Percentiles rank a stretch among this genome's conserved stretches.
Evolutionary conservation across 306 rosid genomes (phyloP).

Genomic region (Cicer judaicum): DNA sequence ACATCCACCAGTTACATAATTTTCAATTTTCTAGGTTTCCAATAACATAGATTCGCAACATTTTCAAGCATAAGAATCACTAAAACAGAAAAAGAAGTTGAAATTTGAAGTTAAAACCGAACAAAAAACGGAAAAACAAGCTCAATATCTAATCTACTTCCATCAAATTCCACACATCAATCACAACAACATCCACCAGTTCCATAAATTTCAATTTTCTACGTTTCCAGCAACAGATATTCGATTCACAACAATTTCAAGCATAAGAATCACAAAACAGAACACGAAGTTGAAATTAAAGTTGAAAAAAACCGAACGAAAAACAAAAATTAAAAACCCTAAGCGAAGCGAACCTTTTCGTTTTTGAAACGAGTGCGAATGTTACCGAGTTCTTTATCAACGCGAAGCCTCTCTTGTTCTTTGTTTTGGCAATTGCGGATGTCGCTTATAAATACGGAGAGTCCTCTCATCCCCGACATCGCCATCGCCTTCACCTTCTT

Average conservation of each 20-base stretch:
- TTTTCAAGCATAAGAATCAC: conserved; percentile 29
- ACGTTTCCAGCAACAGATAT: conserved; percentile 9
- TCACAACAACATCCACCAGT: background rate
- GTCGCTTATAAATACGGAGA: conserved; percentile 97
- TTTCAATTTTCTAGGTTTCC: conserved; percentile 28
- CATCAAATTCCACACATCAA: conserved; percentile 11
- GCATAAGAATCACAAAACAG: conserved; percentile 12
- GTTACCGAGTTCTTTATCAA: conserved; percentile 98
- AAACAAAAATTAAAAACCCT: conserved; percentile 45
- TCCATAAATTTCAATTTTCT: conserved; percentile 20
- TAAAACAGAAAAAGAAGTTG: background rate
- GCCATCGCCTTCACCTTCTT: conserved; percentile 59
- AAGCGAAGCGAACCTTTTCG: conserved; percentile 72
- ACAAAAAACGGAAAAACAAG: conserved; percentile 8
- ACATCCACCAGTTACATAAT: conserved; percentile 12
- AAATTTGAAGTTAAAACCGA: background rate
- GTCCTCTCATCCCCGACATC: conserved; percentile 98
- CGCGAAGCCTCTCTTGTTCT: conserved; percentile 96
- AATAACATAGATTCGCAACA: background rate
- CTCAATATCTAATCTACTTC: conserved; percentile 23
- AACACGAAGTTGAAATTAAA: background rate
- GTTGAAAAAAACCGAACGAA: background rate
- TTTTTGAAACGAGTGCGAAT: conserved; percentile 96
- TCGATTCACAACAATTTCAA: conserved; percentile 10
- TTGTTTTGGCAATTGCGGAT: conserved; percentile 96